Percentiles rank a stretch among this genome's conserved stretches.
Conservation (phyloP, 768 basidiomycete species). For the Hirschioporus abietinus region DNA sequence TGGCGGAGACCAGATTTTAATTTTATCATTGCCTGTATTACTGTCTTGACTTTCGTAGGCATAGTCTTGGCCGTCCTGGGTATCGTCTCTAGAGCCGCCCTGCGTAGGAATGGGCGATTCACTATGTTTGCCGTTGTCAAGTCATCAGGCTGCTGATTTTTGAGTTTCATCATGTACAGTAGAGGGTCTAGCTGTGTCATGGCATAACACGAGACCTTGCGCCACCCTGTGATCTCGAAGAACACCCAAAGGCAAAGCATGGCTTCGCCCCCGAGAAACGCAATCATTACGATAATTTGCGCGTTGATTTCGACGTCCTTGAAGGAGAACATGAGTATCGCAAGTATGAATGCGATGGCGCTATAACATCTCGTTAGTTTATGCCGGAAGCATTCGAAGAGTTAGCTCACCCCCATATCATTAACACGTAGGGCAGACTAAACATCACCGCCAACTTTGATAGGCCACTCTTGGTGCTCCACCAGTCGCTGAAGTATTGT, state of each 20-base stretch:
- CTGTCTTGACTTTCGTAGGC: too few relatives aligned
- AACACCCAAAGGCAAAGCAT: neutral
- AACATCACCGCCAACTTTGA: neutral
- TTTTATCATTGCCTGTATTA: too few relatives aligned
- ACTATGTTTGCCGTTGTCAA: too few relatives aligned
- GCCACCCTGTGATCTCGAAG: neutral
- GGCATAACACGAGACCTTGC: neutral
- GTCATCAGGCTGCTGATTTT: neutral
- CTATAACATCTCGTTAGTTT: neutral
- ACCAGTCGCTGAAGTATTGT: neutral
- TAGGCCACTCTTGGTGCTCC: neutral
- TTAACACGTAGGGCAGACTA: neutral
- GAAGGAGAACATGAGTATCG: neutral
- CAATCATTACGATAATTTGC: neutral
- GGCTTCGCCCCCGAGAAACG: neutral
- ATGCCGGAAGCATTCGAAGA: neutral
- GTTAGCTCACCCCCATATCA: neutral
- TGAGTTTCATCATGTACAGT: neutral
- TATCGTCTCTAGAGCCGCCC: too few relatives aligned
- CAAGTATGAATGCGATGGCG: neutral
- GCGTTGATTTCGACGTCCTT: neutral
- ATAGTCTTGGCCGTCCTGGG: too few relatives aligned
- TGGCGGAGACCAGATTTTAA: too few relatives aligned
- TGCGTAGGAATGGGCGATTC: too few relatives aligned
- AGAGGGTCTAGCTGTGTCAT: neutral